phyloP scores from a whole-genome alignment of 306 rosid species.

The Pyrus betulifolia region DNA sequence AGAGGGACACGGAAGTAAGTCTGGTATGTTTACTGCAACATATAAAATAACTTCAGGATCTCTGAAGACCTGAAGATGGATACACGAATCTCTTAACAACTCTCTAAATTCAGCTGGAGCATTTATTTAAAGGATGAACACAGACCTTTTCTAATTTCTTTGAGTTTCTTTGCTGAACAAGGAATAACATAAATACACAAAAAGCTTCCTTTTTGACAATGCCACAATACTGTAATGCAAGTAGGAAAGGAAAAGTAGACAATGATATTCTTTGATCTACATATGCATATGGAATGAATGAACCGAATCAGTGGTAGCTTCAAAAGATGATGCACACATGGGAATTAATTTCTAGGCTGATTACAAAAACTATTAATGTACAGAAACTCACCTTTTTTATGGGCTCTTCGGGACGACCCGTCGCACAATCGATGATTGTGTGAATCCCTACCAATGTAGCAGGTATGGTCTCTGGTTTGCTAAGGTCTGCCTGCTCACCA shows the following conservation, averaged over 20 bases:
- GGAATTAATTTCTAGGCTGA: not conserved
- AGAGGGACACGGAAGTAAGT: not conserved
- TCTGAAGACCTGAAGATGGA: not conserved
- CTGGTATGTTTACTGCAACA: not conserved
- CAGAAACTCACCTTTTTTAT: slow-evolving; percentile 52
- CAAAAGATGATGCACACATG: not conserved
- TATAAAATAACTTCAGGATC: not conserved
- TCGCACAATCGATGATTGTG: slow-evolving; percentile 88
- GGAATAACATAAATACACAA: not conserved
- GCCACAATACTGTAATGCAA: not conserved
- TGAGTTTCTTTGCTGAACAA: not conserved
- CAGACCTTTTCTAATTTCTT: not conserved
- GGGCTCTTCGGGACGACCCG: slow-evolving; percentile 97
- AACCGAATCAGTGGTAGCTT: not conserved
- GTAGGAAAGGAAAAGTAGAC: not conserved
- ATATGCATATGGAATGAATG: not conserved
- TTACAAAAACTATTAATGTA: not conserved
- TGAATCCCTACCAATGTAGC: slow-evolving; percentile 91
- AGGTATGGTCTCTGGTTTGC: slow-evolving; percentile 84
- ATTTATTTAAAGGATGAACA: not conserved
- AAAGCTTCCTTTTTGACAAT: not conserved
- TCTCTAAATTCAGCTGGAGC: not conserved
- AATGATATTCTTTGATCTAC: not conserved
- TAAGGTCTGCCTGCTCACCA: slow-evolving; percentile 71
- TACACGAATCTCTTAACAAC: not conserved